phyloP scores from a whole-genome alignment of 1,139 yeast genomes.

The Casaregolazyma suthepensis region DNA sequence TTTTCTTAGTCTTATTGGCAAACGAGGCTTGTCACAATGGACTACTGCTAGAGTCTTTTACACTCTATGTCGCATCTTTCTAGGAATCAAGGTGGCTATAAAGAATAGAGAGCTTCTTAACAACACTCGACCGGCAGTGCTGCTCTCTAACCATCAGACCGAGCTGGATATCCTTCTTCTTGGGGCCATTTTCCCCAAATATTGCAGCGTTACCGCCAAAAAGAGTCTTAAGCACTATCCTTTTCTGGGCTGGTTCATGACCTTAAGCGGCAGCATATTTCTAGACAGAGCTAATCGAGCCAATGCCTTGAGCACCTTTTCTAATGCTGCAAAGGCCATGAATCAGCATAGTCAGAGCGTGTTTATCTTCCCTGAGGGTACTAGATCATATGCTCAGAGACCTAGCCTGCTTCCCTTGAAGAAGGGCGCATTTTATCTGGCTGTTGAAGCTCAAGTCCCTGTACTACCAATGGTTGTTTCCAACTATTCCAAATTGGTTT shows the following conservation, averaged over 20 bases:
- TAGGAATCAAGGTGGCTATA: slow-evolving; percentile 67
- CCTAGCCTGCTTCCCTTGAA: slow-evolving; percentile 80
- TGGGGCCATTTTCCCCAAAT: slow-evolving; percentile 79
- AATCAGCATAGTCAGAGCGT: slow-evolving; percentile 58
- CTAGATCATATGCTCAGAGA: slow-evolving; percentile 68
- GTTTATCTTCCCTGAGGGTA: slow-evolving; percentile 89
- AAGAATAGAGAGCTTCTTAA: slow-evolving; percentile 52
- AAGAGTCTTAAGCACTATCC: slow-evolving; percentile 78
- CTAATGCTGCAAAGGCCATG: slow-evolving; percentile 57
- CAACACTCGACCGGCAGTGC: slow-evolving; percentile 62
- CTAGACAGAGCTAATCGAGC: slow-evolving; percentile 76
- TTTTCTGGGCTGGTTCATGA: slow-evolving; percentile 96
- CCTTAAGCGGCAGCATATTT: slow-evolving; percentile 83
- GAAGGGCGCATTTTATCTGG: slow-evolving; percentile 97
- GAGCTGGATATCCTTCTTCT: slow-evolving; percentile 75
- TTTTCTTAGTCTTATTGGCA: slow-evolving; percentile 59
- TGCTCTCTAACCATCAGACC: slow-evolving; percentile 84
- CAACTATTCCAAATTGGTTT: slow-evolving; percentile 72
- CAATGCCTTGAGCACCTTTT: slow-evolving; percentile 69
- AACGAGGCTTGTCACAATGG: slow-evolving; percentile 79
- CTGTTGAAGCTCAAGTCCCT: slow-evolving; percentile 87
- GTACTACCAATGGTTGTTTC: slow-evolving; percentile 81
- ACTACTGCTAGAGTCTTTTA: slow-evolving; percentile 82
- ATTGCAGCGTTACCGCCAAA: slow-evolving; percentile 90
- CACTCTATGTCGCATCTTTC: slow-evolving; percentile 46